Percentiles rank a stretch among this genome's conserved stretches.
phyloP scores from a whole-genome alignment of 495 filamentous ascomycete species.

The Chaetomium tenue region DNA sequence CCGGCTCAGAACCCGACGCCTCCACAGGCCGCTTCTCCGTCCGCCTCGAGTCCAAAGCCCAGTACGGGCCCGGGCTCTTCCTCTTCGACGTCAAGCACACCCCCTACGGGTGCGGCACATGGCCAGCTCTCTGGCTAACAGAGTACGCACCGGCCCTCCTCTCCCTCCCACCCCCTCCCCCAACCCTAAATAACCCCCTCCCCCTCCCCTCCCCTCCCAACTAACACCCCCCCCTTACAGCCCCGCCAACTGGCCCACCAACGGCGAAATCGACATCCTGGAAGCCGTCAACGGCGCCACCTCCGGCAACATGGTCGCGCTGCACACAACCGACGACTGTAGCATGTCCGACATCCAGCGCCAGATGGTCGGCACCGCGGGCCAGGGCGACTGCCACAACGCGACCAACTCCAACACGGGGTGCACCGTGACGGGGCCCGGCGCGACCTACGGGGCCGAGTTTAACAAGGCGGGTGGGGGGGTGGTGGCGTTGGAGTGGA shows the following conservation, averaged over 20 bases:
- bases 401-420: conserved; percentile 53
- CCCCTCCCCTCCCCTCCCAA: too few species aligned
- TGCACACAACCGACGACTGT: conserved; percentile 64
- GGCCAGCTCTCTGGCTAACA: conserved; percentile 59
- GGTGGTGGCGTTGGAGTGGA: conserved; percentile 65
- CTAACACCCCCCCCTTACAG: neutral
- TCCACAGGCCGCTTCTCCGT: conserved; percentile 55
- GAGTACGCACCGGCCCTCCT: conserved; percentile 21
- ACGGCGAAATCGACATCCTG: conserved; percentile 73
- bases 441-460: conserved; percentile 49
- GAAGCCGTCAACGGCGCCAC: conserved; percentile 61
- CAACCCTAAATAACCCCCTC: too few species aligned
- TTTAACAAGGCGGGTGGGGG: conserved; percentile 62
- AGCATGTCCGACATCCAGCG: conserved; percentile 50
- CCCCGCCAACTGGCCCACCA: conserved; percentile 61
- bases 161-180: neutral
- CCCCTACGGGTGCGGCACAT: conserved; percentile 57
- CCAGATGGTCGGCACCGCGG: conserved; percentile 45
- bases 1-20: conserved; percentile 31
- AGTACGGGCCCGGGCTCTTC: conserved; percentile 57
- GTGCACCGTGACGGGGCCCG: conserved; percentile 48
- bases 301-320: conserved; percentile 58
- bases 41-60: conserved; percentile 52
- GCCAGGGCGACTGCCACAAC: conserved; percentile 53
- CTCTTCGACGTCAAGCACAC: conserved; percentile 60